These are phyloP conservation scores for Brasilioporus rufonigricans DNA, from an alignment of 768 basidiomycete genomes.

Conservation along the genomic window DNA sequence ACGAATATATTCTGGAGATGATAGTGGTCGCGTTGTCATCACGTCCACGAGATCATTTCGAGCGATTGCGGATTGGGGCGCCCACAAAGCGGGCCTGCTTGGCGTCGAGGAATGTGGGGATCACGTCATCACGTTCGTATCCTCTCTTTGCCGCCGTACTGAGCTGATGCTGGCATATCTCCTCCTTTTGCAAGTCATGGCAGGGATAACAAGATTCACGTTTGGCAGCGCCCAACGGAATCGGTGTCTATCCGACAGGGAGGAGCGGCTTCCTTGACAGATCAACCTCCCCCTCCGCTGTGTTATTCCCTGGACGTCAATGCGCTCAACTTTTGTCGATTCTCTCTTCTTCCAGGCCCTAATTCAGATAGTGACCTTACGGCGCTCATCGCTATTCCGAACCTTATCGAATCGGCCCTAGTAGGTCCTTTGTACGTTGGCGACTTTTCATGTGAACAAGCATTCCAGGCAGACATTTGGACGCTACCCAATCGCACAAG, in stretches of 20 bases:
- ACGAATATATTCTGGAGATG: slow-evolving; percentile 84
- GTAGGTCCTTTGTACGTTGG: slow-evolving; percentile 39
- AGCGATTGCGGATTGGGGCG: slow-evolving; percentile 70
- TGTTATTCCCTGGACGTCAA: slow-evolving; percentile 83
- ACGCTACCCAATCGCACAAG: slow-evolving; percentile 63
- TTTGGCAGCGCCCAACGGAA: slow-evolving; percentile 60
- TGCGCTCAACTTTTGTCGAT: slow-evolving; percentile 90
- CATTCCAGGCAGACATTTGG: slow-evolving; percentile 82
- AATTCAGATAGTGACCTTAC: slow-evolving; percentile 11
- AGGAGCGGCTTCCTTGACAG: slow-evolving; percentile 52
- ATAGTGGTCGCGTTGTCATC: slow-evolving; percentile 70
- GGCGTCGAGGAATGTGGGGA: slow-evolving; percentile 74
- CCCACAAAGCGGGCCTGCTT: slow-evolving; percentile 76
- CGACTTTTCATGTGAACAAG: neutral
- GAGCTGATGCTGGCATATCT: neutral
- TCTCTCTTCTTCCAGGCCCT: slow-evolving; percentile 56
- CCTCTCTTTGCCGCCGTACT: neutral
- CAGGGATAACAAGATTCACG: slow-evolving; percentile 81
- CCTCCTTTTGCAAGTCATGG: slow-evolving; percentile 49
- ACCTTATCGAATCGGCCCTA: slow-evolving; percentile 82
- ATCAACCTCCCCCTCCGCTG: slow-evolving; percentile 48
- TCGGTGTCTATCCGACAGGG: slow-evolving; percentile 48
- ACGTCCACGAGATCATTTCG: slow-evolving; percentile 77
- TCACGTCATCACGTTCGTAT: slow-evolving; percentile 72
- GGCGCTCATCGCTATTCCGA: slow-evolving; percentile 78